Base-by-base conservation (phyloP, 441 rosid species). In the Hypseocharis bilobata region DNA sequence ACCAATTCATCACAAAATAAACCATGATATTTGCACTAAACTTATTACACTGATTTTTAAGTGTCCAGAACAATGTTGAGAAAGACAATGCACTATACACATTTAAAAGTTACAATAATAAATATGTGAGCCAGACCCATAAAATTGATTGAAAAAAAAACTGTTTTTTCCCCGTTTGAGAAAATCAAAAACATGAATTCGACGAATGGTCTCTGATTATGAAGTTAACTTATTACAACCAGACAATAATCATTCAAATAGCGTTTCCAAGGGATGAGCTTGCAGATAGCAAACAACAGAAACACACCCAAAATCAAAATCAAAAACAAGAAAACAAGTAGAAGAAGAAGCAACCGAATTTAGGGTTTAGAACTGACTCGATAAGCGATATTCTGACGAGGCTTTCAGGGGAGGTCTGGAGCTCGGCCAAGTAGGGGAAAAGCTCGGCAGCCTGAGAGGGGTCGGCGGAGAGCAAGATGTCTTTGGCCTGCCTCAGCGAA, bases 401-500 rank as follows among this genome's bases (percentile, higher is more conserved):
- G 67, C 54, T 42, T 78, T 91, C 91, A 6, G 88, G 89, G 11
- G 99, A 92, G 60, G 77, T 78, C 72, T 88, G 96, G 68, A 95
- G 91, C 64, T 89, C 91, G 6, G 79, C 82, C 70, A 89, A 78
- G 78, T 82, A 87, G 14, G 92, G 90, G 73, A 89, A 86, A 52
- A 92, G 81, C 76, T 92, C 97, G 55, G 87, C 81, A 29, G 96
- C 91, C 10, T 78, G 74, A 63, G 97, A 77, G 23, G 96, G 82
- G 36, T 87, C 91, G 61, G 82, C 65, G 45, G 96, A 82, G 36
- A 83, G 78, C 16, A 94, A 71, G 34, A 94, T 81, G 72, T 85
- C 92, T 68, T 77, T 91, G 67, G 88, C 88, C 82, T 91, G 98
- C 62, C 82, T 83, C 13, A 94, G 79, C 49, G 99, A 94, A 42